A percentile compares a stretch with the other conserved stretches of the same genome.
phyloP scores from a whole-genome alignment of 164 flowering plant species.

The Sedum album region DNA sequence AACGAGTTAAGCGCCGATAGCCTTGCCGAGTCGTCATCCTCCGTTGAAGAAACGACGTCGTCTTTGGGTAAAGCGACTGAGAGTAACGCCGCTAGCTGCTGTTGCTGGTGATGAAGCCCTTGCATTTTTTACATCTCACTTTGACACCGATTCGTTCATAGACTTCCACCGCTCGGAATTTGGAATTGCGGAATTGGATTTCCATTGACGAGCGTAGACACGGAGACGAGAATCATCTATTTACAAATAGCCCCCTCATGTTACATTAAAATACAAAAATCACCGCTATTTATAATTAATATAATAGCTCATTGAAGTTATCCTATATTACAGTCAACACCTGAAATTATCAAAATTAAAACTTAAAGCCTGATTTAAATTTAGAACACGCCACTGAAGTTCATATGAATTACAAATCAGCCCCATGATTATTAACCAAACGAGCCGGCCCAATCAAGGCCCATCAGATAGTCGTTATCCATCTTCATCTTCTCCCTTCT shows the following conservation, averaged over 20 bases:
- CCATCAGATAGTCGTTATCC: not conserved
- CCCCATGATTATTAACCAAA: not conserved
- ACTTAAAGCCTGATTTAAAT: no score
- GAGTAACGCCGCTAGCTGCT: slow-evolving; percentile 78
- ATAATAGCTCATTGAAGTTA: no score
- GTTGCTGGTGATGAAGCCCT: slow-evolving; percentile 84
- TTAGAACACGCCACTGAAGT: no score
- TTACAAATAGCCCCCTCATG: not conserved
- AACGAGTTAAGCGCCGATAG: slow-evolving; percentile 71
- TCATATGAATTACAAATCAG: not conserved
- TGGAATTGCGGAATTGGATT: not conserved
- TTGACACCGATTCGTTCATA: not conserved
- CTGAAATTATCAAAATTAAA: no score
- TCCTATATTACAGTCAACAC: no score
- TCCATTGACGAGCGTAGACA: not conserved
- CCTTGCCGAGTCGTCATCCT: slow-evolving; percentile 45
- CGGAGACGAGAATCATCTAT: not conserved
- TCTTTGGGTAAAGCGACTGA: slow-evolving; percentile 66
- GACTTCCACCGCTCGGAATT: not conserved
- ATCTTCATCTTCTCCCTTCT: not conserved
- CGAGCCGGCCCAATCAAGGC: not conserved
- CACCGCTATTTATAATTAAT: no score
- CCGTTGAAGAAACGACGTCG: slow-evolving; percentile 20
- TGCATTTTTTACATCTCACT: slow-evolving; percentile 29
- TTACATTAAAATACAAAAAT: no score